Base-by-base conservation (phyloP, 1,284 basidiomycete species). In the Leccinum subrobustum region DNA sequence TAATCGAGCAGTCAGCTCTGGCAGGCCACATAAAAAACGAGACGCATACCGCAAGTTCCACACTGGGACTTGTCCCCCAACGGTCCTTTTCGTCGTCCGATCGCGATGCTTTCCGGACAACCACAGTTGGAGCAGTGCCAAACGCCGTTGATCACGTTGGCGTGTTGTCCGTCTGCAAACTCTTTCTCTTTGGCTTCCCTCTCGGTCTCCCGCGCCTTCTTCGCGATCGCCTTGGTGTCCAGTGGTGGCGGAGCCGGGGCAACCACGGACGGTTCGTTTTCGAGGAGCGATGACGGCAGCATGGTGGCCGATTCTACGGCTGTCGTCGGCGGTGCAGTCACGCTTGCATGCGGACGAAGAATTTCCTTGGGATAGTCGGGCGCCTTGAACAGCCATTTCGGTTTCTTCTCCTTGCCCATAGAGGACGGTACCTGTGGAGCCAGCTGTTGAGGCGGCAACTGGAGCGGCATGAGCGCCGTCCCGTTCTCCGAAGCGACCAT, bases 111-210 rank as follows among this genome's bases (percentile, higher is more conserved):
- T 70, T 93, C 94, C 0, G 95, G 93, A 70, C 91, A 91, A 18
- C 94, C 94, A 65, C 89, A 95, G 70, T 95, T 95, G 50, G 91
- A 93, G 73, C 94, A 96, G 76, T 94, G 92, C 94, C 94, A 96
- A 3, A 89, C 81, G 1, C 92, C 93, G 67, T 94, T 79, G 69
- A 95, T 90, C 68, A 85, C 81, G 70, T 93, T 92, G 48, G 87
- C 81, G 68, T 92, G 92, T 69, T 92, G 89, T 7, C 89, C 88
- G 67, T 92, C 90, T 33, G 85, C 86, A 68, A 85, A 91, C 73
- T 92, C 91, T 68, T 81, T 87, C 73, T 91, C 90, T 72, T 91
- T 92, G 20, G 89, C 90, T 67, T 91, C 89, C 47, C 88, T 77
- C 75, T 92, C 91, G 18, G 85, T 78, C 72, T 92, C 90, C 73